Evolutionary conservation across 2,329 filamentous ascomycete genomes (phyloP), one percentile per base, ranked within the genome.

Genomic region (Cladosporium sp.): DNA sequence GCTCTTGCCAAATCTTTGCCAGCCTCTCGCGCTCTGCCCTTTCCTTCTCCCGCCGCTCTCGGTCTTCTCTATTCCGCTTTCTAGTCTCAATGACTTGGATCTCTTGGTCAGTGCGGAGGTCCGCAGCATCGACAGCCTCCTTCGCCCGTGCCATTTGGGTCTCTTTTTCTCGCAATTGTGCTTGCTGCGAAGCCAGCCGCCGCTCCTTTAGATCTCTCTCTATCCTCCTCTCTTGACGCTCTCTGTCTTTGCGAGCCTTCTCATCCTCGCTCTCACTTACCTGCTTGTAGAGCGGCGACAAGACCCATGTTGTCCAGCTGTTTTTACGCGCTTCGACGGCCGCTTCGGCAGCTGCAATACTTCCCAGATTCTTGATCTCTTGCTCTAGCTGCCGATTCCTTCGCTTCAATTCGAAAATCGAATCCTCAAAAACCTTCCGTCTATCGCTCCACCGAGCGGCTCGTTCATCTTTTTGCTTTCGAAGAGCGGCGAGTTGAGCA

Each of bases 121-220:
- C 20, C 45, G 15, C 17, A 17, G 45, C 25, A 48, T 48, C 45
- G 3, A 20, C 1, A 2, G 5, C 28, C 4, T 48, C 4, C 45
- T 35, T 48, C 6, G 45, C 25, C 5, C 22, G 1, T 13, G 13
- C 3, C 28, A 48, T 13, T 19, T 34, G 7, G 2, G 34, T 6
- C 7, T 48, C 17, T 17, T 35, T n/a, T 20, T 20, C 3, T 6
- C n/a, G 17, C 45, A 48, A 8, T 15, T 34, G 25, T 1, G n/a
- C 24, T 28, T 48, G 10, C n/a, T 22, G 17, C 1, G 4, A 9
- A 4, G 3, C 45, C 8, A 34, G 25, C 20, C 25, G 45, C 2
- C 28, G 17, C 17, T 48, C 28, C n/a, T 73, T 74, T 58, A 72
- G 62, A 53, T 70, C 64, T 56, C 66, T 72, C 56, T 67, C 65